Percentiles rank a stretch among this genome's conserved stretches.
These are phyloP conservation scores for Hydnomerulius pinastri DNA, from an alignment of 768 basidiomycete species.

Conservation along the genomic window DNA sequence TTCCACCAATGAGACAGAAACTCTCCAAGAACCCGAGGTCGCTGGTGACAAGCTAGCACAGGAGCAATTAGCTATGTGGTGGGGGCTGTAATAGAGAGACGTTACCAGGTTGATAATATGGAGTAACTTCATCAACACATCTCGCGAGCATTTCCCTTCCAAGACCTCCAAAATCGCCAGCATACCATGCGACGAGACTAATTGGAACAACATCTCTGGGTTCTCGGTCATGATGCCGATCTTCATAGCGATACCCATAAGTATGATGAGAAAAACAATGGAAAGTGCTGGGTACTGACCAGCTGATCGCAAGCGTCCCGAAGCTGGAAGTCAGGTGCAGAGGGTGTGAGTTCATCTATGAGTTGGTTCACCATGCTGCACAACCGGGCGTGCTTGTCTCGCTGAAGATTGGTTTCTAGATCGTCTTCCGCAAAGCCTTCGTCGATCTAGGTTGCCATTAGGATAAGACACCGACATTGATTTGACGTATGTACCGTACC, in stretches of 20 bases:
- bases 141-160: slow-evolving; percentile 82
- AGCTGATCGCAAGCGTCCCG: slow-evolving; percentile 86
- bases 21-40: slow-evolving; percentile 90
- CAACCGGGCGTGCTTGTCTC: slow-evolving; percentile 91
- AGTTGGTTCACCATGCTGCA: slow-evolving; percentile 80
- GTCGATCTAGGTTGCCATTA: slow-evolving; percentile 61
- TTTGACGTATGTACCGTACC: slow-evolving; percentile 38
- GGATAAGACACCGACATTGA: slow-evolving; percentile 4
- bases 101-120: slow-evolving; percentile 86
- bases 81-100: neutral
- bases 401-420: slow-evolving; percentile 85
- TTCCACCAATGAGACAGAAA: slow-evolving; percentile 93
- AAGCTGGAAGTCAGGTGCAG: slow-evolving; percentile 79
- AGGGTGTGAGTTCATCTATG: slow-evolving; percentile 83
- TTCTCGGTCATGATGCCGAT: slow-evolving; percentile 72
- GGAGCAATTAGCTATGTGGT: neutral
- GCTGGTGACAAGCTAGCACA: slow-evolving; percentile 55
- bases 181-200: slow-evolving; percentile 94
- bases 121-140: slow-evolving; percentile 82
- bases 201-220: slow-evolving; percentile 84
- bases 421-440: slow-evolving; percentile 93
- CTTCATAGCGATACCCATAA: slow-evolving; percentile 41
- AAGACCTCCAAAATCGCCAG: slow-evolving; percentile 92
- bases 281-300: slow-evolving; percentile 44
- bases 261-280: neutral